Conservation (phyloP, 441 rosid species). For the Gossypium schwendimanii region DNA sequence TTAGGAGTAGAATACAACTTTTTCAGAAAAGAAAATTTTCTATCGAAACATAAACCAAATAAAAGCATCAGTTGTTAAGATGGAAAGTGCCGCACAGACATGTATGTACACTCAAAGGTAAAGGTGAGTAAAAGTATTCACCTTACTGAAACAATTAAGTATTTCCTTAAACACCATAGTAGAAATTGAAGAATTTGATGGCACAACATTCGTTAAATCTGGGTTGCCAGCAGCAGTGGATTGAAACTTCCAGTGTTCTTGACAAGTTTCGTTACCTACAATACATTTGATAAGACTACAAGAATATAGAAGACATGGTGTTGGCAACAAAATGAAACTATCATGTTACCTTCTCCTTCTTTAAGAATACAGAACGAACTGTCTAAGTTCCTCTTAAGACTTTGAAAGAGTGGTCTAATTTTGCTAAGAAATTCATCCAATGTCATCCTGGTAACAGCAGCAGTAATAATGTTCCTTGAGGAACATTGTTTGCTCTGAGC, state of each 20-base stretch:
- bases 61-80: background rate
- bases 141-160: slow-evolving; percentile 64
- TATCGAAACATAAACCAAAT: background rate
- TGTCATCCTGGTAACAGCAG: slow-evolving; percentile 35
- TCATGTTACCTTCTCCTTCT: slow-evolving; percentile 59
- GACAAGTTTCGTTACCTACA: slow-evolving; percentile 58
- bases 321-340: background rate
- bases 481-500: slow-evolving; percentile 32
- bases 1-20: slow-evolving; percentile 15
- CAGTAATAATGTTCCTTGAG: slow-evolving; percentile 35
- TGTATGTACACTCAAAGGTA: background rate
- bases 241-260: slow-evolving; percentile 56
- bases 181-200: slow-evolving; percentile 47
- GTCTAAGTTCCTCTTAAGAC: slow-evolving; percentile 48
- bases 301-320: slow-evolving; percentile 6
- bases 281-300: slow-evolving; percentile 18
- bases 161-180: slow-evolving; percentile 53
- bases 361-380: slow-evolving; percentile 42
- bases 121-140: slow-evolving; percentile 17
- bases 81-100: background rate
- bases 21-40: background rate
- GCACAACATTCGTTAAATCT: slow-evolving; percentile 31
- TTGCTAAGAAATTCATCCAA: slow-evolving; percentile 37
- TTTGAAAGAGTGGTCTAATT: slow-evolving; percentile 45
- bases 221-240: slow-evolving; percentile 54